Conservation (phyloP, 2,329 filamentous ascomycete genomes). For the Paraconiothyrium sp. region DNA sequence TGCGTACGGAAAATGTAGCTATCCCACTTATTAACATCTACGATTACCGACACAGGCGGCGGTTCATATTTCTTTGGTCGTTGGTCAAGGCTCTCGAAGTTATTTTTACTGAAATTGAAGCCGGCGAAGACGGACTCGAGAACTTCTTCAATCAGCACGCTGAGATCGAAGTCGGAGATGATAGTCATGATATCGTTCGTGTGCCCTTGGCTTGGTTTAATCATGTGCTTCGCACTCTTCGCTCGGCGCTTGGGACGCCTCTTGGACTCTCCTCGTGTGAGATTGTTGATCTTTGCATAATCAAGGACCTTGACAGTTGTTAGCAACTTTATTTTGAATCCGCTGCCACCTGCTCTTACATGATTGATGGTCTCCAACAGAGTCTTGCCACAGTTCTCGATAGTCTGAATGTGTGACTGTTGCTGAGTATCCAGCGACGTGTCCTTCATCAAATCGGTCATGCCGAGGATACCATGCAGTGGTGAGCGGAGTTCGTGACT, state of each 20-base stretch:
- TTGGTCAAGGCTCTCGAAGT: constrained; percentile 37
- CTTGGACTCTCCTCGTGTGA: constrained; percentile 39
- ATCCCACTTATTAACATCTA: constrained; percentile 47
- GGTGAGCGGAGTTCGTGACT: constrained; percentile 70
- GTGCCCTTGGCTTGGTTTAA: constrained; percentile 40
- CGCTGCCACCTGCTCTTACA: constrained; percentile 27
- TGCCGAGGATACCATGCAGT: constrained; percentile 67
- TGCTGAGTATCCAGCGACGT: constrained; percentile 48
- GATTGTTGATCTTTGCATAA: constrained; percentile 53
- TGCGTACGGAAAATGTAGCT: constrained; percentile 50
- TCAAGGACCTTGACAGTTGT: constrained; percentile 44
- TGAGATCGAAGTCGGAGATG: constrained; percentile 48
- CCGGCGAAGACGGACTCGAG: constrained; percentile 51
- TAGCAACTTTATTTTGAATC: constrained; percentile 14
- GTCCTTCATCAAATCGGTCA: constrained; percentile 46
- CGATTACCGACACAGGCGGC: constrained; percentile 41
- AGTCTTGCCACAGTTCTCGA: constrained; percentile 52
- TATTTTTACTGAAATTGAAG: constrained; percentile 44
- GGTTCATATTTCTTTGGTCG: constrained; percentile 25
- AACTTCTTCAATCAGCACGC: constrained; percentile 47
- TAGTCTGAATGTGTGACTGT: constrained; percentile 52
- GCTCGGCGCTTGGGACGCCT: constrained; percentile 43
- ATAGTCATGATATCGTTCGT: constrained; percentile 48
- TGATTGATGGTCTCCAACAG: constrained; percentile 55
- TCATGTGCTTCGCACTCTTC: constrained; percentile 41